These are phyloP conservation scores for Cercospora zeae-maydis DNA, from an alignment of 2,329 filamentous ascomycete species.

Conservation along the genomic window DNA sequence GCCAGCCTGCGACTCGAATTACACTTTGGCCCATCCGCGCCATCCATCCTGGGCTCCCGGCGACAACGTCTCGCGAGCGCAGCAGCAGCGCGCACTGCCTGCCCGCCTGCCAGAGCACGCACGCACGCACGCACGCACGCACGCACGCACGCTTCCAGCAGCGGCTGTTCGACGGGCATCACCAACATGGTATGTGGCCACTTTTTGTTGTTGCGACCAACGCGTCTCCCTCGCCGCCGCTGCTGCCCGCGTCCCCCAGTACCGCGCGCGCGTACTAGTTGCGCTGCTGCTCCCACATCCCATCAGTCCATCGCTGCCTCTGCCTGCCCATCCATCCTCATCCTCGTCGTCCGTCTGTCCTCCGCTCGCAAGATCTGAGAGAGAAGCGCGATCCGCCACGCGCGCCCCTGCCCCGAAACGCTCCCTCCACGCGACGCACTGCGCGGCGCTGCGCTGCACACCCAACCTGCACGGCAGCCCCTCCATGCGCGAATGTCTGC, in stretches of 20 bases:
- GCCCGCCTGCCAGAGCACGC: background rate
- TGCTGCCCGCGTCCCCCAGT: background rate
- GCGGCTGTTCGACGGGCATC: constrained; percentile 8
- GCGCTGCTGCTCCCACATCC: background rate
- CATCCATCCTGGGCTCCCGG: background rate
- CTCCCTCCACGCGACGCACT: no score
- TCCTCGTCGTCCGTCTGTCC: background rate
- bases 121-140: no score
- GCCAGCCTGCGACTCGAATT: constrained; percentile 5
- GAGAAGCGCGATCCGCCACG: constrained; percentile 6
- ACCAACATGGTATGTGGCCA: constrained; percentile 10
- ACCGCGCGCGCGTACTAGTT: constrained; percentile 4
- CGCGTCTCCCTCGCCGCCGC: background rate
- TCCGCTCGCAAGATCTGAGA: background rate
- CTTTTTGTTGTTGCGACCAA: constrained; percentile 9
- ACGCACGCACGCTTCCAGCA: background rate
- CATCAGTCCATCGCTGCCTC: background rate
- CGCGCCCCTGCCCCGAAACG: background rate
- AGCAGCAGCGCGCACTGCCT: background rate
- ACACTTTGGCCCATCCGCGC: background rate
- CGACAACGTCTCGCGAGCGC: background rate
- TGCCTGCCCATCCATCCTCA: background rate
- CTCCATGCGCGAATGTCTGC: constrained; percentile 18
- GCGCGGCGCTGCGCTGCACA: background rate
- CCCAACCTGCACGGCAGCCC: constrained; percentile 5